Percentiles rank a stretch among this genome's conserved stretches.
These are phyloP conservation scores for Lipomyces spencermartinsiae DNA, from an alignment of 805 yeast species.

Conservation along the genomic window DNA sequence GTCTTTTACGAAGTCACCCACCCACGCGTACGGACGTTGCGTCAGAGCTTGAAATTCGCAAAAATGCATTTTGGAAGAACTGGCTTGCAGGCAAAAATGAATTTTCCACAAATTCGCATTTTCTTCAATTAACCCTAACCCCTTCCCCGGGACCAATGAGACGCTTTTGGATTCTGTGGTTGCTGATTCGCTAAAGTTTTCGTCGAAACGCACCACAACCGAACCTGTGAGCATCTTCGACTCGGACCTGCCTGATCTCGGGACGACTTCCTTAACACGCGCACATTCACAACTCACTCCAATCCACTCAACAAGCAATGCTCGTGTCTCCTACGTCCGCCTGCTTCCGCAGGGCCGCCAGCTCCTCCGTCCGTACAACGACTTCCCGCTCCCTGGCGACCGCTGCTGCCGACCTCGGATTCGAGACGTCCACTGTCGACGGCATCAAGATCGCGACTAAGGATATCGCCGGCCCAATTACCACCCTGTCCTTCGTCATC, in stretches of 20 bases:
- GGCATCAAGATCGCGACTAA: constrained; percentile 59
- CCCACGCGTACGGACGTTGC: too few species aligned
- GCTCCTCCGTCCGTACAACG: constrained; percentile 17
- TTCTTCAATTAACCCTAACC: background rate
- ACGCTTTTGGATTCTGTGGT: constrained; percentile 11
- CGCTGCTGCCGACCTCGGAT: constrained; percentile 42
- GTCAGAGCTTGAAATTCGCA: background rate
- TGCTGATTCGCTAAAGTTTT: constrained; percentile 13
- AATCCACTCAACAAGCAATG: background rate
- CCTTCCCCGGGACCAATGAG: constrained; percentile 13
- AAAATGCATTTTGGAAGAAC: background rate
- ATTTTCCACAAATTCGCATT: background rate
- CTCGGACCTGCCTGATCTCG: constrained; percentile 4
- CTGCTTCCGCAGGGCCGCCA: constrained; percentile 17
- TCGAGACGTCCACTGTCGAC: constrained; percentile 48
- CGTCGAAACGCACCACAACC: background rate
- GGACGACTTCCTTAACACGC: background rate
- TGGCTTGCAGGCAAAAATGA: background rate
- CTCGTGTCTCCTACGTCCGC: constrained; percentile 13
- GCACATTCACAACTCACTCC: background rate
- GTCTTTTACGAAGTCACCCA: too few species aligned
- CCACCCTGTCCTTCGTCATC: constrained; percentile 79
- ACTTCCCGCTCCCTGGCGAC: constrained; percentile 41
- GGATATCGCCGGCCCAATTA: constrained; percentile 64
- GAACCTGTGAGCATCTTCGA: background rate